Base-by-base conservation (phyloP, 305 asterid species). In the Plantago coronopus region DNA sequence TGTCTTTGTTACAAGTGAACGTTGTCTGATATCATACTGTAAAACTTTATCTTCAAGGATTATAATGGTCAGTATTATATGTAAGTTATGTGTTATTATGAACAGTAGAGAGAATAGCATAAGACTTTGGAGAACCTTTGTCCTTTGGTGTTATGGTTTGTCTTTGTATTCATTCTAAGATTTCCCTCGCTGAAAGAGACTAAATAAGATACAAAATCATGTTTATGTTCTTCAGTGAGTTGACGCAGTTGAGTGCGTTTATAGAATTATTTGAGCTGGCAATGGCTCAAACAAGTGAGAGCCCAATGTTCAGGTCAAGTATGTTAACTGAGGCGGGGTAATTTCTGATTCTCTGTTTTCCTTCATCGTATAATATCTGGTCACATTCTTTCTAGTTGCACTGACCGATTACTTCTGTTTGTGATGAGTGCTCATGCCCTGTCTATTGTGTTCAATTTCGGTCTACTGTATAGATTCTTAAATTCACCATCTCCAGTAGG, bases 1-100 rank as follows among this genome's bases (percentile, higher is more conserved):
- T 65, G 42, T 70, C 69, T 57, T 48, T 72, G 72, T 65, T 72
- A 57, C 69, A 45, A 67, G 47, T 76, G 77, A 79, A 74, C 58
- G 74, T 58, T 75, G 66, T 73, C 76, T 68, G 72, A 57, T 79
- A 66, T 77, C 70, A 76, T 79, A 76, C 85, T 84, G 86, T 79
- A 80, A 73, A 83, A 77, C 53, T 71, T 78, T 76, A 67, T 78
- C 59, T 44, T 75, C 70, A 47, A 27, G 64, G 58, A 73, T 69
- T 70, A 57, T 69, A 50, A 74, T 51, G 63, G 76, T 64, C 66
- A 22, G 67, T 72, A 66, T 34, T 74, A 70, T 77, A 66, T 62
- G 73, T 76, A 51, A 51, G 37, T 51, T 14, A 51, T 51, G 57
- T 22, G 22, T 21, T 21, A 50, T 21, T 21, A 13, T 50, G 11